Base-by-base conservation (phyloP, 768 basidiomycete species). In the Mycena vulgaris region DNA sequence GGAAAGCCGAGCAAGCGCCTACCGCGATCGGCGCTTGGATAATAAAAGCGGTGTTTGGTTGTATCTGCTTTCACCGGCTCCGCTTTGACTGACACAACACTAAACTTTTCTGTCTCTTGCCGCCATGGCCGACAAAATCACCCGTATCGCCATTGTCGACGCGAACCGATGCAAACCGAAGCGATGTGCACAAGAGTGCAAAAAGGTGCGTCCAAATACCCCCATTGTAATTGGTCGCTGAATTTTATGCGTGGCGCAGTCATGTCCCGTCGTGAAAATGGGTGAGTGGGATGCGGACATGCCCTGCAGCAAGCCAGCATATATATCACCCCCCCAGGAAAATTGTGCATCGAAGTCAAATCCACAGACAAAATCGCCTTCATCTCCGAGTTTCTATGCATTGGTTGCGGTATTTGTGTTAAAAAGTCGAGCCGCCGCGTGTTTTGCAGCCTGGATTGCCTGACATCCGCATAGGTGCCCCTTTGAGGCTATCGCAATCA, bases 371-470 rank as follows among this genome's bases (percentile, higher is more conserved):
- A 98, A 87, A 98, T 99, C 82, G 93, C 98, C 2, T 98, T 97
- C 88, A 94, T 99, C 83, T 99, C 98, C 30, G 98, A 99, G 81
- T 96, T 97, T 80, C 87, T 99, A 63, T 99, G 98, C 80, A 99
- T 99, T 70, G 98, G 98, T 76, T 99, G 98, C 82, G 98, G 98
- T 94, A 99, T 99, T 78, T 99, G 98, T 80, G 97, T 98, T 37
- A 98, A 99, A 85, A 99, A 98, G 97, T 98, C 78, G 79, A 93
- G 84, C 35, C 33, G 14, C 71, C 28, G 62, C 53, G 40, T 52
- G 16, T 39, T 27, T 65, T 45, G 42, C 42, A 10, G 53, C 37
- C 27, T 42, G 11, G n/a, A 52, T 23, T 25, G 21, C 33, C 35
- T 51, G 17, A 66, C 16, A 56, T 37, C 21, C 49, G 47, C 35